Base-by-base conservation (phyloP, 805 yeast species). In the Ogataea thermomethanolica region DNA sequence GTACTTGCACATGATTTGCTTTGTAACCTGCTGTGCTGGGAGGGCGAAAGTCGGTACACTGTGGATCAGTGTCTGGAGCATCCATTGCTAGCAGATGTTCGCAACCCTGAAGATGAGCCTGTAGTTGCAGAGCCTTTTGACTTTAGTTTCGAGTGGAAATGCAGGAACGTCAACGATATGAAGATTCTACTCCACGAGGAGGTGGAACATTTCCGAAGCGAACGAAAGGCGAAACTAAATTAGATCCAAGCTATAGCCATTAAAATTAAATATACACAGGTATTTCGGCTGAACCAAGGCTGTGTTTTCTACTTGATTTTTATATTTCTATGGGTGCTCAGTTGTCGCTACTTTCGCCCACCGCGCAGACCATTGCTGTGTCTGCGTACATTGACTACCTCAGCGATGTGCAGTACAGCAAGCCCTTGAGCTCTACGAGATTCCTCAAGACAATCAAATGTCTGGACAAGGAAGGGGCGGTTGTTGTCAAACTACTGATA, bases 291-390 rank as follows among this genome's bases (percentile, higher is more conserved):
- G 17, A 37, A 30, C 24, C 34, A 24, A n/a, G 39, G 40, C 40
- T 29, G 40, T 38, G 41, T 11, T 32, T 35, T 21, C 9, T 14
- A 12, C 8, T 38, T 26, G 28, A 25, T 20, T 17, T 25, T 25
- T 6, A 22, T 29, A 17, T 20, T 24, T 33, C 7, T 13, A 89
- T 90, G 97, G 97, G 96, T 11, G 87, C 86, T 10, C 85, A 84
- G 57, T 66, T 91, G 45, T 90, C 97, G 1, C 69, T 86, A 25
- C 65, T 88, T 58, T 86, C 96, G 8, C 96, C 96, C 9, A 80
- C 95, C 3, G 88, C 95, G 1, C 89, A 95, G 3, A 86, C 96
- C 1, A 86, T 91, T 53, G 96, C 95, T 6, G 73, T 89, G 2
- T 88, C 91, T 15, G 90, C 97, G 1, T 91, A 90, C 51, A 76